Base-by-base conservation (phyloP, 1,284 basidiomycete genomes). In the Ustilago xerochloae region DNA sequence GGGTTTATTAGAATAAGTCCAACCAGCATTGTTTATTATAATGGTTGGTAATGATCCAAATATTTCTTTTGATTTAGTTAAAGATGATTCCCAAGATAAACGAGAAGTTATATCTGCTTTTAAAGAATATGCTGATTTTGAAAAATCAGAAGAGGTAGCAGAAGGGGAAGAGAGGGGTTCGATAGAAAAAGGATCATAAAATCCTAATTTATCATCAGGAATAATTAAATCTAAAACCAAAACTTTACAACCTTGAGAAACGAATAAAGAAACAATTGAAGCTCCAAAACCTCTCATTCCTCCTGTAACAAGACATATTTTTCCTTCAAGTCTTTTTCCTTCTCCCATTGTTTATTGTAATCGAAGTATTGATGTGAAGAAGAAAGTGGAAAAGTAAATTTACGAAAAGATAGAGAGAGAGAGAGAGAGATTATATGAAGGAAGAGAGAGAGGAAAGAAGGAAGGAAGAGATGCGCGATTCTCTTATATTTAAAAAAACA, bases 1-100 rank as follows among this genome's bases (percentile, higher is more conserved):
- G 0, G 70, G 56, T 32, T 77, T 75, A 45, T 77, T 69, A 4
- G 36, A 43, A 22, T 77, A 77, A 16, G 75, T 77, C 75, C 75
- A 77, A 4, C 75, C 75, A 0, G 75, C 75, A 36, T 77, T 77
- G 43, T 77, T 77, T 10, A 77, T 67, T 0, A 73, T 29, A 2
- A 74, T 30, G 13, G 39, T 61, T 0, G 71, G 71, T 0, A 28
- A 10, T 0, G 7, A 26, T 6, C 50, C 57, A n/a, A 65, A 73
- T 7, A 58, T 10, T 0, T 47, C 4, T 3, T n/a, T 32, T 3
- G 24, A 41, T 15, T 13, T 52, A 0, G 8, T 4, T 12, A 73
- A 29, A 0, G 63, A 58, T 0, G 1, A 2, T 6, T 26, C 6
- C 74, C 74, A 76, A 6, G 36, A 29, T 0, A 10, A 2, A 6